Base-by-base conservation (phyloP, 805 yeast species). In the Hanseniaspora hatyaiensis region DNA sequence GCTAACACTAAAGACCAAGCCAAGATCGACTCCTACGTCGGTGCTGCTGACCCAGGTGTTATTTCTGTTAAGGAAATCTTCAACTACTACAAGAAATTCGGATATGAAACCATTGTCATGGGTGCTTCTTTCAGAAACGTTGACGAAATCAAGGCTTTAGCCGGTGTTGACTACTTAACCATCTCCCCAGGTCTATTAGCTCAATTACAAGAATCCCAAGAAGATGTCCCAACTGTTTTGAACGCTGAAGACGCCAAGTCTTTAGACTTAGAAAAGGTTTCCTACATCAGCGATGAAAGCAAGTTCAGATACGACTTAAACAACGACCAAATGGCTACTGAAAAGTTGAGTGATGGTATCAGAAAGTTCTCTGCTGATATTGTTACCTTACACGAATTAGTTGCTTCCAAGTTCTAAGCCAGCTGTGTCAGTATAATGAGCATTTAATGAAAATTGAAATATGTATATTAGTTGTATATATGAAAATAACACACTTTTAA, bases 71-170 rank as follows among this genome's bases (percentile, higher is more conserved):
- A 79, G 69, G 65, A 64, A 53, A 92, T 92, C 68, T 92, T 67
- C 84, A 83, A 88, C 82, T 92, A 92, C 80, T 92, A 92, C 83
- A 92, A 92, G 81, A 89, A 89, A 73, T 85, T 68, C 69, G 89
- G 81, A 59, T 92, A 92, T 80, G 76, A 89, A 61, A 92, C 99
- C 67, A 88, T 92, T 65, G 97, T 92, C 64, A 92, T 92, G 99
- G 99, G 98, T 70, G 99, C 99, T 52, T 89, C 97, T 52, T 89
- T 92, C 87, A 89, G 99, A 80, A 92, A 88, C 75, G 68, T 72
- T 53, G 95, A 87, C 58, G 98, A 89, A 73, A 85, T 92, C 70
- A 82, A 80, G 69, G 95, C 94, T 59, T 75, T 92, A 60, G 96
- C 98, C 51, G 99, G 99, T 68, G 80, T 85, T 64, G 99, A 92